Conservation (phyloP, 1,139 yeast genomes). For the Hansenula sp. region DNA sequence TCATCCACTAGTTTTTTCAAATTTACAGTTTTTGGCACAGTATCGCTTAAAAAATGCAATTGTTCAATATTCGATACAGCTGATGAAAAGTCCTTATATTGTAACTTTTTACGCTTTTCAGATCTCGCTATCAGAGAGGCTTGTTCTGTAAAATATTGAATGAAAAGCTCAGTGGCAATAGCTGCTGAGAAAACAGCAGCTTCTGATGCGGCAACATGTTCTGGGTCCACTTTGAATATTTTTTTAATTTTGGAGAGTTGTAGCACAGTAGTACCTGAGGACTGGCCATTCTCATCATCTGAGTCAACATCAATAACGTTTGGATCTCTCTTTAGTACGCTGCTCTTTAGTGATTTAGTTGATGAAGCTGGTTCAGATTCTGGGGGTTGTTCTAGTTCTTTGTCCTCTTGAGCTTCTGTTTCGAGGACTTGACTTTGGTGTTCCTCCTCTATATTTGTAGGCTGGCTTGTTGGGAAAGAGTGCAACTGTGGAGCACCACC, state of each 20-base stretch:
- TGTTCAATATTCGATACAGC: conserved; percentile 69
- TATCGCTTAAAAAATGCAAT: conserved; percentile 61
- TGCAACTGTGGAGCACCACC: conserved; percentile 4
- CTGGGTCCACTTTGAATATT: conserved; percentile 84
- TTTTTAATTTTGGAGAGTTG: conserved; percentile 82
- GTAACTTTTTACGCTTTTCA: conserved; percentile 66
- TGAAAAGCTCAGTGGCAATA: conserved; percentile 81
- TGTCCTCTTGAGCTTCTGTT: conserved; percentile 1
- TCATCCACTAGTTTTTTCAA: conserved; percentile 47
- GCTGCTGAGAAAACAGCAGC: conserved; percentile 82
- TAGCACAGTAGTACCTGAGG: conserved; percentile 31
- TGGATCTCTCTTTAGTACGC: conserved; percentile 3
- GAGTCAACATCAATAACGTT: not conserved
- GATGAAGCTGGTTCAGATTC: not conserved
- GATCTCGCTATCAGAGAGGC: conserved; percentile 67
- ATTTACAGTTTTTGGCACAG: conserved; percentile 61
- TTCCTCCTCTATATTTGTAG: not conserved
- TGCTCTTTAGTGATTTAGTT: conserved; percentile 5
- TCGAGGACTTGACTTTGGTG: conserved; percentile 1
- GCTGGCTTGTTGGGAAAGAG: conserved; percentile 5
- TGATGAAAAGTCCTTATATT: conserved; percentile 70
- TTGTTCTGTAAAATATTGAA: conserved; percentile 77
- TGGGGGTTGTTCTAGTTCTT: not conserved
- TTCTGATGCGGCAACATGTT: conserved; percentile 70
- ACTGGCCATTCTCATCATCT: conserved; percentile 7